Base-by-base conservation (phyloP, 2,329 filamentous ascomycete species). In the Cercospora brassicicola region DNA sequence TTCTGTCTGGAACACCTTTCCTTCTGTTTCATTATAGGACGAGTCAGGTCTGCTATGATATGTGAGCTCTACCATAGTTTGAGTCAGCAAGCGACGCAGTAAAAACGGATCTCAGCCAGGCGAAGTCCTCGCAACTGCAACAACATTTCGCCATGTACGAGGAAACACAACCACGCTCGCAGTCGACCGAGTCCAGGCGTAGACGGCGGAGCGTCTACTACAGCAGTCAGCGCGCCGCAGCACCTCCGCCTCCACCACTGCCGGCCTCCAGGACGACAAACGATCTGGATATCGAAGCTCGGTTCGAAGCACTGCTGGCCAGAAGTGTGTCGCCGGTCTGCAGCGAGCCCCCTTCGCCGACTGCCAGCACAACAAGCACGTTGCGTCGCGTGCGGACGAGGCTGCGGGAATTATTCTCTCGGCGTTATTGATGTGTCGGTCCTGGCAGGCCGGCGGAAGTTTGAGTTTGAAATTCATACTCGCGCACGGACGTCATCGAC, bases 321-420 rank as follows among this genome's bases (percentile, higher is more conserved):
- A 51, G 36, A 36, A 63, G 51, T 20, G 59, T 59, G 13, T 64
- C 66, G 45, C 36, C 20, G 0, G 57, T 31, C 6, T 55, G 56
- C 42, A 65, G 57, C 20, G 61, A 64, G 56, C 48, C 62, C 10
- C 56, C 66, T 9, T 53, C 66, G 1, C 36, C 66, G 10, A 63
- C 62, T 11, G 62, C 62, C 36, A 65, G 62, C 39, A 56, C 66
- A 6, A 59, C 66, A 28, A 65, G 66, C 59, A 65, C 66, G 3
- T 57, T 68, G 62, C 53, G 57, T n/a, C 62, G 62, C n/a, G 31
- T 64, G 13, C 62, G 63, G 18, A 60, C 56, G 23, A 23, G 66
- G 31, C 33, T 68, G 13, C 23, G 56, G 56, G 62, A 62, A 18
- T 42, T 62, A 23, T 62, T 68, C 53, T 23, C 45, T 20, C 61